Evolutionary conservation across 2,329 filamentous ascomycete genomes (phyloP), one percentile per base, ranked within the genome.

Genomic region (Diaporthe capsici): DNA sequence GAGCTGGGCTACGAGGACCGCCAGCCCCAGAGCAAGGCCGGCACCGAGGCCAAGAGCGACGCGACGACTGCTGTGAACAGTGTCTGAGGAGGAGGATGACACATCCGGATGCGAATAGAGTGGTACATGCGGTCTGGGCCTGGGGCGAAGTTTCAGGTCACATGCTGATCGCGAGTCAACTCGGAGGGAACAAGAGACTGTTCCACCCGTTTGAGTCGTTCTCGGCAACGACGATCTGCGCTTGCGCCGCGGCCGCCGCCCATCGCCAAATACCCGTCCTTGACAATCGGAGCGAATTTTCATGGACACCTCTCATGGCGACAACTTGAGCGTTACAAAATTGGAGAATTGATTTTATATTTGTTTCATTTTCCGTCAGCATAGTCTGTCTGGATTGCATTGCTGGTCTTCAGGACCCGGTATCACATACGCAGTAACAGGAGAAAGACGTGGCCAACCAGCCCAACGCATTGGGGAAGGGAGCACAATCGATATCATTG

Each of bases 1-100:
- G 80, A 82, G 76, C 77, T 81, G 25, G 79, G 80, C 31, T 81
- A 82, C 53, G 78, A 81, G 58, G 78, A 78, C 57, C 82, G 81
- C 74, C 80, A 80, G 78, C 76, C 74, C 9, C n/a, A 28, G 10
- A 61, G 72, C 67, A 72, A 61, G 67, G 44, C 71, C 20, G 75
- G 63, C 31, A 71, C 68, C 25, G 65, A 60, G 71, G 74, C 74
- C 61, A 77, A 72, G 42, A 75, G 73, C 39, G 73, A 77, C n/a
- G 58, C 58, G 13, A 75, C 76, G 13, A 77, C 76, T 22, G 76
- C 71, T n/a, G 73, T 75, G 65, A 51, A 75, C 31, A 75, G 61
- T 71, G 76, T 75, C 61, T 75, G 51, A 73, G 47, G 42, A 37
- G 8, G 44, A 10, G 20, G 42, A 63, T 22, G 44, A 25, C 42